These are phyloP conservation scores for Puya raimondii DNA, from an alignment of 176 grass and related monocot species.

Conservation along the genomic window DNA sequence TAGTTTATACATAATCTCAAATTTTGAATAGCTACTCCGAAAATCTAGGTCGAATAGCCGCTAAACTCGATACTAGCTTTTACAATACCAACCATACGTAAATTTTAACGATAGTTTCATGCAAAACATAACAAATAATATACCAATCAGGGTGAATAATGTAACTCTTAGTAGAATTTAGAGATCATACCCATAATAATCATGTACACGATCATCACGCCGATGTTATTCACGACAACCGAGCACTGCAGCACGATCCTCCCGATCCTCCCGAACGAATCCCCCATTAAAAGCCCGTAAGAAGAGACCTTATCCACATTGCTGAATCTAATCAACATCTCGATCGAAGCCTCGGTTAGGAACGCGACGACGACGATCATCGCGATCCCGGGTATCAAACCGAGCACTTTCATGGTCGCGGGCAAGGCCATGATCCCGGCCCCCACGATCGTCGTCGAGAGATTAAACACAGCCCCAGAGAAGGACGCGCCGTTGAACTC, in stretches of 20 bases:
- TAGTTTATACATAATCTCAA: neutral
- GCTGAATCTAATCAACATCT: slow-evolving; percentile 76
- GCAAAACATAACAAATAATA: neutral
- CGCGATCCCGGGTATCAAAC: slow-evolving; percentile 63
- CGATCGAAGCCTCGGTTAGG: slow-evolving; percentile 74
- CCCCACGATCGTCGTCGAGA: slow-evolving; percentile 72
- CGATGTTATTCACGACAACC: slow-evolving; percentile 68
- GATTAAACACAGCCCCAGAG: slow-evolving; percentile 71
- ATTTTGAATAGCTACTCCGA: neutral
- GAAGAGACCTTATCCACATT: slow-evolving; percentile 44
- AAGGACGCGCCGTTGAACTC: slow-evolving; percentile 60
- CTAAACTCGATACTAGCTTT: neutral
- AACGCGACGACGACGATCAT: slow-evolving; percentile 60
- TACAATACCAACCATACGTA: neutral
- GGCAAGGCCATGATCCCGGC: slow-evolving; percentile 93
- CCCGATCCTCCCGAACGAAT: slow-evolving; percentile 39
- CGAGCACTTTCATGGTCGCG: slow-evolving; percentile 73
- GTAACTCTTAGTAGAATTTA: slow-evolving; percentile 8
- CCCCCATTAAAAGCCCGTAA: slow-evolving; percentile 64
- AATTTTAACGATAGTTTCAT: neutral
- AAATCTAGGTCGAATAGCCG: neutral
- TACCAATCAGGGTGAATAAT: neutral
- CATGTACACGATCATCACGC: slow-evolving; percentile 72
- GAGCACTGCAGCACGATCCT: slow-evolving; percentile 54
- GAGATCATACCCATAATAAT: slow-evolving; percentile 68